These are phyloP conservation scores for Sugiyamaella grinbergsii DNA, from an alignment of 1,139 yeast species.

Conservation along the genomic window DNA sequence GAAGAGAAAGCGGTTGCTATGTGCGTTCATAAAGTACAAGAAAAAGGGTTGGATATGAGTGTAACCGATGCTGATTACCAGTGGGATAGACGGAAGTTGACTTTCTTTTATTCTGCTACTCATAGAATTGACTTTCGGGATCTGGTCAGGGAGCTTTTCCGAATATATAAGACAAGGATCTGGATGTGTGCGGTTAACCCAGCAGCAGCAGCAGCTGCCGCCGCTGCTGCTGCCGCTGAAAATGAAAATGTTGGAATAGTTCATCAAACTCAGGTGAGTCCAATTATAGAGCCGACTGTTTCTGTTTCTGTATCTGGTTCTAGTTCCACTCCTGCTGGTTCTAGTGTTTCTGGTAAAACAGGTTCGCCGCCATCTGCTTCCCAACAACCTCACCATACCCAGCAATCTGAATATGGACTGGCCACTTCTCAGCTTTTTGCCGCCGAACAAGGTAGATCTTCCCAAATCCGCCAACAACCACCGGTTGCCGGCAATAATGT, in stretches of 20 bases:
- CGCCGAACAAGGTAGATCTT: not conserved
- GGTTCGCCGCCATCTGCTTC: constrained; percentile 8
- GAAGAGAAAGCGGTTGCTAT: constrained; percentile 72
- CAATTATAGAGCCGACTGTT: constrained; percentile 1
- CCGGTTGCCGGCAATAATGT: not conserved
- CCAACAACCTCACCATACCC: not conserved
- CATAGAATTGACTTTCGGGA: constrained; percentile 91
- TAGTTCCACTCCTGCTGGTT: not conserved
- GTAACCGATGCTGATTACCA: constrained; percentile 85
- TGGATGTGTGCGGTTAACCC: constrained; percentile 86
- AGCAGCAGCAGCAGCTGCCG: constrained; percentile 21
- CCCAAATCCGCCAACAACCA: constrained; percentile 12
- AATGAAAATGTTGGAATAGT: not conserved
- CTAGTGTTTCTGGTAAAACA: too few species aligned
- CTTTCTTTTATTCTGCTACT: constrained; percentile 82
- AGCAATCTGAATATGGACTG: constrained; percentile 19
- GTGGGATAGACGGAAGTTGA: constrained; percentile 89
- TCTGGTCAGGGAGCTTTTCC: constrained; percentile 85
- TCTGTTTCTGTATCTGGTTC: not conserved
- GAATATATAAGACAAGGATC: constrained; percentile 91
- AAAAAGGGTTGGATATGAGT: constrained; percentile 49
- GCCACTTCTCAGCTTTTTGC: constrained; percentile 22
- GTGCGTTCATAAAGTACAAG: constrained; percentile 59
- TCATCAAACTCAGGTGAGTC: not conserved
- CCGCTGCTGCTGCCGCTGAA: constrained; percentile 16